These are phyloP conservation scores for Vickermania ingenoplastis DNA, from an alignment of 208 protist species.

Conservation along the genomic window DNA sequence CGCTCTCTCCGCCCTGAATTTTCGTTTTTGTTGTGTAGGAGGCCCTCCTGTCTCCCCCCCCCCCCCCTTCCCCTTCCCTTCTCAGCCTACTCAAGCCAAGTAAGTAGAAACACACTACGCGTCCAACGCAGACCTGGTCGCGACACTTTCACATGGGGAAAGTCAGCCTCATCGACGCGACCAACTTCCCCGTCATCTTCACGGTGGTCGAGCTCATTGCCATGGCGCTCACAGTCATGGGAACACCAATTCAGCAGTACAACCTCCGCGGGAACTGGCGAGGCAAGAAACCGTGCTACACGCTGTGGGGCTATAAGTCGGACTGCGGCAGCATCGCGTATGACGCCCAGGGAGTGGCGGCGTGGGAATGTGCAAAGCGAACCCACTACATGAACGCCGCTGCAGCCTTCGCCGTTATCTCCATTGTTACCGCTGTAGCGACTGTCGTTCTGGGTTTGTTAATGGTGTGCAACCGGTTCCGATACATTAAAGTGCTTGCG, in stretches of 20 bases:
- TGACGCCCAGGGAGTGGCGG: neutral
- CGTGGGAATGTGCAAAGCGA: neutral
- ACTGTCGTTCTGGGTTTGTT: neutral
- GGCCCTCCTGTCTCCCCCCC: no score
- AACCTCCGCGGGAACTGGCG: constrained; percentile 3
- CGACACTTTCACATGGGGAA: no score
- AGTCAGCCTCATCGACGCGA: neutral
- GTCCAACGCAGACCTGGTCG: no score
- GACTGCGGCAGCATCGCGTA: constrained; percentile 10
- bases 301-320: constrained; percentile 12
- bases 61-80: no score
- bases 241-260: constrained; percentile 16
- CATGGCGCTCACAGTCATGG: constrained; percentile 10
- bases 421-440: neutral
- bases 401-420: constrained; percentile 1
- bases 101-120: no score
- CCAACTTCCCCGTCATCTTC: neutral
- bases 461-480: neutral
- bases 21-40: no score
- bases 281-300: constrained; percentile 4
- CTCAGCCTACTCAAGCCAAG: no score
- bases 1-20: no score
- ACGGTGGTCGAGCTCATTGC: constrained; percentile 4
- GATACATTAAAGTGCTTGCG: neutral
- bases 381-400: constrained; percentile 3